Base-by-base conservation (phyloP, 2,329 filamentous ascomycete genomes). In the Xylariales sp. region DNA sequence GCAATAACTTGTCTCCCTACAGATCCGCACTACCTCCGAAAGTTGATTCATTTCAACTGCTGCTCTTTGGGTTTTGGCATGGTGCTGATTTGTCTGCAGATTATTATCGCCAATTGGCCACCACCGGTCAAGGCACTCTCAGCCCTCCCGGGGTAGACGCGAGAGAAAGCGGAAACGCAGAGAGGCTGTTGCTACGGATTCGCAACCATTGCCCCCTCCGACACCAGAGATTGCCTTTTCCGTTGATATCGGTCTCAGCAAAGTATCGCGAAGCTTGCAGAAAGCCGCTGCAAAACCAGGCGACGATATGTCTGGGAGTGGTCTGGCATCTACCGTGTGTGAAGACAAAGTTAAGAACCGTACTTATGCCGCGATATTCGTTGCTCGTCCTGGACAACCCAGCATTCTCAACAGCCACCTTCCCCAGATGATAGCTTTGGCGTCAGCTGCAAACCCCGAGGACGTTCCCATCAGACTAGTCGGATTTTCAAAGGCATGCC, bases 201-300 rank as follows among this genome's bases (percentile, higher is more conserved):
- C 32, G 33, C 40, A 38, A 8, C 18, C 43, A 42, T 28, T 41
- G 42, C 27, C 42, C 28, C 64, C 61, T 16, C 67, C 64, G 30
- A 46, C 42, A 32, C 78, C 80, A 4, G 75, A 74, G 33, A 61
- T 87, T 7, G 59, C 62, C n/a, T 61, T 62, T 4, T 71, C 72
- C 44, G 55, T 88, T 27, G 75, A 85, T 33, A 62, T 85, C 33
- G 85, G 85, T 3, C 63, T 88, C 30, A 76, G 80, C 48, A 70
- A 64, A 40, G 78, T 87, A 40, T 81, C 77, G 5, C 72, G 77
- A 14, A 67, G 66, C 33, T 67, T 89, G 3, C 71, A 81, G 43
- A 53, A 58, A 15, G 50, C 61, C 19, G 60, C 13, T 17, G 28
- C 35, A 12, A 13, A 13, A n/a, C n/a, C 18, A 17, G 27, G 6